Base-by-base conservation (phyloP, 768 basidiomycete species). In the Amanita molliuscula region DNA sequence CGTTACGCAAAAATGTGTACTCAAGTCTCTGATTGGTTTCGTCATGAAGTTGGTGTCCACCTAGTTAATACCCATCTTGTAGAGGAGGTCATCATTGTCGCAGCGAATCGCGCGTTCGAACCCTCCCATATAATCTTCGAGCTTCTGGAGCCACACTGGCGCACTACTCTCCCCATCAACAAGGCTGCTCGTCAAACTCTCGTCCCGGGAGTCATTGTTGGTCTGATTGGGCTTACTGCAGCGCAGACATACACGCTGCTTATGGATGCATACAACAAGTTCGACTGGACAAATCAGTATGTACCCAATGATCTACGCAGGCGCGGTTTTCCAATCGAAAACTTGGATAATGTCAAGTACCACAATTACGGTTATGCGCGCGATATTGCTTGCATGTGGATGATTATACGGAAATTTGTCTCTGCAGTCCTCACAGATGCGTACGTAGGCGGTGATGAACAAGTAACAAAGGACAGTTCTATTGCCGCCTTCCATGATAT, bases 1-100 rank as follows among this genome's bases (percentile, higher is more conserved):
- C 61, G 64, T 15, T 64, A 63, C 34, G 64, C 64, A 11, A 65
- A 65, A 51, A 63, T 54, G 54, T 63, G 62, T 41, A 55, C 52
- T n/a, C 60, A 60, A 37, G 55, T 58, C 4, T 59, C 62, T 11
- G 64, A 65, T 52, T 65, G 63, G 62, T 25, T 54, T n/a, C 53
- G 55, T 13, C 63, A 65, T 48, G 64, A 65, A 44, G 42, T 65
- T 40, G 50, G 53, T 3, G 52, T 61, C 36, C 64, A 65, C 45
- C 58, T 65, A 13, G 58, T 57, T 35, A 48, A 63, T 34, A 63
- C 64, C 3, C 64, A 65, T 51, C 55, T 65, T 9, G 56, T 64
- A 26, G 64, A 65, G 44, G 64, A 65, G 49, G 61, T 57, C 20
- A 50, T 59, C 35, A 63, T 65, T 48, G 61, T 65, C 21, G 62